Base-by-base conservation (phyloP, 169 alveolate genomes). In the Cryptosporidium felis region DNA sequence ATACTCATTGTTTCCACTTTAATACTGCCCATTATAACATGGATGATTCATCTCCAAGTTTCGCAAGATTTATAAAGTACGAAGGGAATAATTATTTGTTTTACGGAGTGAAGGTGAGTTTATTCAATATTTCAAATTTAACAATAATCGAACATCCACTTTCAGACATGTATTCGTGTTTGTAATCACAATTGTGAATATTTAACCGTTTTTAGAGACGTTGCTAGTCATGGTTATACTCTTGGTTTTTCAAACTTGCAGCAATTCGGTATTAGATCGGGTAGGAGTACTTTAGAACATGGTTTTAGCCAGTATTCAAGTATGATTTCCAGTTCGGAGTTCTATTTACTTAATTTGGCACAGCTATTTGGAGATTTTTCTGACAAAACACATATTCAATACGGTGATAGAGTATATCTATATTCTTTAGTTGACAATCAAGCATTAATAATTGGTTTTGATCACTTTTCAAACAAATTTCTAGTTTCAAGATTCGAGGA, bases 171-270 rank as follows among this genome's bases (percentile, higher is more conserved):
- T 30, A 10, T 74, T 34, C 63, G 85, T 32, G 74, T n/a, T 18
- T 74, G 85, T 38, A 74, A 53, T 32, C 34, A 58, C 10, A 74
- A n/a, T 6, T 74, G 66, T n/a, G 85, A 74, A 34, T 74, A 74
- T 53, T n/a, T 74, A n/a, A 53, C 85, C 0, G 28, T 74, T 32
- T 49, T 56, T 18, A 32, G 42, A 74, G 40, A 74, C 1, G 34
- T 23, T 30, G 10, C 46, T 9, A 34, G 32, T 28, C 12, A 34
- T n/a, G 10, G 21, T 14, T 65, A 45, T 30, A 65, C 26, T 28
- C 5, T 65, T 5, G 59, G 36, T 28, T 49, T 65, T 23, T 44
- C 81, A 46, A 65, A 65, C 47, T 23, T 46, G 46, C 30, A 46
- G 26, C 41, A 36, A 18, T 26, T 46, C 12, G 81, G 38, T 14